Percentiles rank a stretch among this genome's conserved stretches.
Evolutionary conservation across 768 basidiomycete genomes (phyloP).

Genomic region (Leccinum subgranulosum): DNA sequence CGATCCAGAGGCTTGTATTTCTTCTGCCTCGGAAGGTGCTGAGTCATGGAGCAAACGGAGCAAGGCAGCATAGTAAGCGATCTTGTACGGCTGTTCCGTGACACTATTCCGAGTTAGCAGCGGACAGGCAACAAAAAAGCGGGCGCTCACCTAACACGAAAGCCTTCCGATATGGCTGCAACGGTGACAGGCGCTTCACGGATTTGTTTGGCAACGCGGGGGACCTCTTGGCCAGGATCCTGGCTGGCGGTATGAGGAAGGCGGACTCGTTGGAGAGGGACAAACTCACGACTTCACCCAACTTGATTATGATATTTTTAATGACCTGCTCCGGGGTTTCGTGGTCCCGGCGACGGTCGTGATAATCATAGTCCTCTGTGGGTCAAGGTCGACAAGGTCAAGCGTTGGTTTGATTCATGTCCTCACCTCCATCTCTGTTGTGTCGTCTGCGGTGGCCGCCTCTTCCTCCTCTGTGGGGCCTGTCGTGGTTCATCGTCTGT

Average conservation of each 20-base stretch:
- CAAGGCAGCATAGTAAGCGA: conserved; percentile 82
- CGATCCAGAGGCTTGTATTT: conserved; percentile 25
- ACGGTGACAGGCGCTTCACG: conserved; percentile 58
- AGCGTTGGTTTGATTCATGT: background rate
- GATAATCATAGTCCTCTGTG: conserved; percentile 58
- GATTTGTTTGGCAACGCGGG: conserved; percentile 62
- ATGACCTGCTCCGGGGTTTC: conserved; percentile 76
- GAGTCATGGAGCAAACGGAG: conserved; percentile 64
- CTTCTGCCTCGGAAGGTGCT: conserved; percentile 33
- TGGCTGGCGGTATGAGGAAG: conserved; percentile 25
- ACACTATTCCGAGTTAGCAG: conserved; percentile 45
- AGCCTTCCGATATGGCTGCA: conserved; percentile 66
- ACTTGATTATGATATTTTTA: conserved; percentile 61
- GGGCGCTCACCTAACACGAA: conserved; percentile 59
- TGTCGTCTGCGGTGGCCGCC: conserved; percentile 48
- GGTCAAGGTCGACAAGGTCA: background rate
- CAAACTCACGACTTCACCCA: conserved; percentile 76
- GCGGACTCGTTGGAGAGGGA: no score
- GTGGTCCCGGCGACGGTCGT: conserved; percentile 63
- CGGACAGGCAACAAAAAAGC: background rate
- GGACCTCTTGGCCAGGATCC: conserved; percentile 71
- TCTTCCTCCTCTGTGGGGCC: conserved; percentile 41
- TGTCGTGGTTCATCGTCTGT: conserved; percentile 54
- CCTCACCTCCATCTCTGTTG: conserved; percentile 39
- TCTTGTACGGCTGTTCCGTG: conserved; percentile 93